Evolutionary conservation across 345 rosid genomes (phyloP), one percentile per base, ranked within the genome.

Genomic region (Aethionema arabicum): DNA sequence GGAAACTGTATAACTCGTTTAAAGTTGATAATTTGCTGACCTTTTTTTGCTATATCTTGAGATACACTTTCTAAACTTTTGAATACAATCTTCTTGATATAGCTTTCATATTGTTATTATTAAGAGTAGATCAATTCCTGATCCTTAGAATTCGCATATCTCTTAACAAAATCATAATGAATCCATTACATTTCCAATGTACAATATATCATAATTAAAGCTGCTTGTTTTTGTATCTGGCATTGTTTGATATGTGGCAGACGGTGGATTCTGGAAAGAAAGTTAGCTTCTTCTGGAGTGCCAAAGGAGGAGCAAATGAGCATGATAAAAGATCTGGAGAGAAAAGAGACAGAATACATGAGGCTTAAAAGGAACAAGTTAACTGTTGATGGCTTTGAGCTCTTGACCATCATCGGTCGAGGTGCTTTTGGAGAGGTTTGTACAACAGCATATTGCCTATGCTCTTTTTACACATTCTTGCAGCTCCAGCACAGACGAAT

Each of bases 371-470:
- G 98, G 83, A 82, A 88, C 78, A 91, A 78, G 77, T 84, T 88
- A 50, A 88, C 90, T 56, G 98, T 80, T 5, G 98, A 88, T 67
- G 96, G 88, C 72, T 91, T 91, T 77, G 92, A 91, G 82, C 98
- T 78, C 67, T 65, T 91, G 74, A 83, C 98, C 48, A 84, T 91
- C 80, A 88, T 56, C 66, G 98, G 78, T 64, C 57, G 75, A 58
- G 98, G 96, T 8, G 98, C 96, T 77, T 88, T 85, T 58, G 95
- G 95, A 59, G 98, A 91, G 96, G 98, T 91, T 70, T 80, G 85
- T 68, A 16, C 42, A 15, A 57, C 50, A 12, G 2, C 32, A 36
- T 16, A 27, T 52, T 59, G 56, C 11, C 50, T 69, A 46, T 61
- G 8, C 56, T 32, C 32, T 54, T 16, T 11, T 38, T 40, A 55